Percentiles rank a stretch among this genome's conserved stretches.
Evolutionary conservation across 75 land plant genomes (phyloP).

Genomic region (Cunninghamia lanceolata): DNA sequence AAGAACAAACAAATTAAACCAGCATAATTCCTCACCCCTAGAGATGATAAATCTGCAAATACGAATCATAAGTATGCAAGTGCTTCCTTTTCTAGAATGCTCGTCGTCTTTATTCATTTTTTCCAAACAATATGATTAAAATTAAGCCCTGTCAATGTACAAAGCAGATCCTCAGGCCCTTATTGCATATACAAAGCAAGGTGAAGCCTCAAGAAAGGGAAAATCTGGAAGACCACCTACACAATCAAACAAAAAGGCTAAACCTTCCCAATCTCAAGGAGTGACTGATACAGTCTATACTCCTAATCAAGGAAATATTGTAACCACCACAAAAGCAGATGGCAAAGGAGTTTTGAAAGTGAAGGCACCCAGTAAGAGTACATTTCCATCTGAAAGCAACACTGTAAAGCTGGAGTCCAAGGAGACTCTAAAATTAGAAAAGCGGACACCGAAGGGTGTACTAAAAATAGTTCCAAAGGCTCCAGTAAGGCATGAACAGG

Average conservation of each 20-base stretch:
- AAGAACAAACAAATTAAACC: background rate
- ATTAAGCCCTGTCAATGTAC: background rate
- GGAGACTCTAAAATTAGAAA: background rate
- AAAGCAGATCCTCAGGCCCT: constrained; percentile 5
- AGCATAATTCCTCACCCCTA: background rate
- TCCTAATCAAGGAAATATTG: background rate
- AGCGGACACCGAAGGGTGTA: constrained; percentile 19
- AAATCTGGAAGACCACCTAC: background rate
- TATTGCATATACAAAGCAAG: constrained; percentile 18
- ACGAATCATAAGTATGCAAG: background rate
- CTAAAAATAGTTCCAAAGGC: constrained; percentile 14
- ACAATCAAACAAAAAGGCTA: constrained; percentile 1
- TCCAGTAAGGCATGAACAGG: background rate
- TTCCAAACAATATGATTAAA: background rate
- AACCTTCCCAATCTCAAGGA: background rate
- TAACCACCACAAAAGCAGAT: background rate
- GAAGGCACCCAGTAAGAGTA: background rate
- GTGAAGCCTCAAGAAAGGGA: constrained; percentile 9
- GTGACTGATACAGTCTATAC: background rate
- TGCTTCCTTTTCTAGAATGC: background rate
- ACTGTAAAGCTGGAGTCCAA: background rate
- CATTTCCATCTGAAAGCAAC: background rate
- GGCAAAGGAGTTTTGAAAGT: constrained; percentile 8
- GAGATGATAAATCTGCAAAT: background rate
- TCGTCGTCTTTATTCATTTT: too few species aligned